These are phyloP conservation scores for Leucocoprinus sp. DNA, from an alignment of 768 basidiomycete species.

Conservation along the genomic window DNA sequence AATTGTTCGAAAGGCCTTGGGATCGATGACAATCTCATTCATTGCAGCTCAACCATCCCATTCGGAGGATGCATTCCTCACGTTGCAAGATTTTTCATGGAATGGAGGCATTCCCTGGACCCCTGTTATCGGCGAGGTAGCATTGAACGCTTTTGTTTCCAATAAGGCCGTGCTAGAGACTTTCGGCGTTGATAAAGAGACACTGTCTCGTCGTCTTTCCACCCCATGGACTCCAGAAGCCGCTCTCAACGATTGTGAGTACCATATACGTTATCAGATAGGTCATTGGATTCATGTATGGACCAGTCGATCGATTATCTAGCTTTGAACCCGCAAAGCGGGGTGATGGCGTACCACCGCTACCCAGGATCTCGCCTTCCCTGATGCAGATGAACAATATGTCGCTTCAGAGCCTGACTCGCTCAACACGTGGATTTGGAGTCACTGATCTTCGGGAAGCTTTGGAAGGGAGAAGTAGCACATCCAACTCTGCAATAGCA, in stretches of 20 bases:
- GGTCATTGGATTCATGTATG: not conserved
- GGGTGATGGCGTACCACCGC: constrained; percentile 62
- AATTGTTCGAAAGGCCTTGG: constrained; percentile 10
- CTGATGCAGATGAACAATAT: constrained; percentile 90
- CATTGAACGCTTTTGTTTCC: constrained; percentile 48
- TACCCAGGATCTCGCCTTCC: constrained; percentile 75
- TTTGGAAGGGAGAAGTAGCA: constrained; percentile 74
- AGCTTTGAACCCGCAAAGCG: constrained; percentile 47
- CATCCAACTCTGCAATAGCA: constrained; percentile 68
- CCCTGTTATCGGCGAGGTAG: constrained; percentile 21
- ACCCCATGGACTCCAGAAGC: constrained; percentile 65
- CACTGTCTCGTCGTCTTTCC: constrained; percentile 45
- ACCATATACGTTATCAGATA: not conserved
- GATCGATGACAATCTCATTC: constrained; percentile 8
- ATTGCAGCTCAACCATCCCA: not conserved
- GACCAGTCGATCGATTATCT: constrained; percentile 37
- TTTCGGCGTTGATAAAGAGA: constrained; percentile 52
- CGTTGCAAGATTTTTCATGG: constrained; percentile 10
- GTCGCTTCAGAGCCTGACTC: constrained; percentile 76
- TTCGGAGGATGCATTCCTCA: constrained; percentile 10
- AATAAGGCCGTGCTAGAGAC: constrained; percentile 50
- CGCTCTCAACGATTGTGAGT: constrained; percentile 72
- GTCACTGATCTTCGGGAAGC: constrained; percentile 87
- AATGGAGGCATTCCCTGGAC: constrained; percentile 4
- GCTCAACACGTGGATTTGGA: constrained; percentile 74